Base-by-base conservation (phyloP, 2,329 filamentous ascomycete genomes). In the Botrytis sinoallii region DNA sequence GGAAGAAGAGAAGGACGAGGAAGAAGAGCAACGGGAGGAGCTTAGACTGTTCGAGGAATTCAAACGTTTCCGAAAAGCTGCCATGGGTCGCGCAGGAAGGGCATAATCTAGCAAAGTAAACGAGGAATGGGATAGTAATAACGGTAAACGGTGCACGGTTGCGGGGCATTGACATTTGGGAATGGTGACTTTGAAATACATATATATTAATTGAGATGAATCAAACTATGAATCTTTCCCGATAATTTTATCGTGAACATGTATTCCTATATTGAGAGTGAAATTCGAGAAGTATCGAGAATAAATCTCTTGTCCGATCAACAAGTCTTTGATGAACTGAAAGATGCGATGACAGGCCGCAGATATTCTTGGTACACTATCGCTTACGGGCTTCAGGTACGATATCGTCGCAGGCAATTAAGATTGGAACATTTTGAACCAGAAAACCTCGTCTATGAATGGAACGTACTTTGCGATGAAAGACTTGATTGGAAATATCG, bases 381-480 rank as follows among this genome's bases (percentile, higher is more conserved):
- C 55, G 52, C 73, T 20, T 18, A 55, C 14, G 35, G 29, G 20
- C 64, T 76, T 25, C 55, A 70, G 29, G 25, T 7, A 29, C 46
- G 35, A 46, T 63, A 75, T 57, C 40, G 59, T 55, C 20, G 66
- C 20, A 42, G 57, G 12, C 32, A 32, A 35, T 66, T 76, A 18
- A 29, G 55, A 18, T 57, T 75, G 46, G 64, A 75, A n/a, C 65
- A 75, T 59, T 74, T 75, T 22, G 40, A 76, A 16, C 66, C 63
- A 14, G 72, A 72, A 25, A 74, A 76, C 48, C 68, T 76, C 18
- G 52, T 72, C 29, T 76, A 75, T 42, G 42, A 76, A 59, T 76
- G 61, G 74, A 76, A 76, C 57, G 57, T 71, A 52, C 67, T 76
- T 29, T 75, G 70, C 25, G 68, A 76, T 55, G 72, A 76, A 55